Conservation (phyloP, 2,329 filamentous ascomycete genomes). For the Sphaerulina vaccinii region DNA sequence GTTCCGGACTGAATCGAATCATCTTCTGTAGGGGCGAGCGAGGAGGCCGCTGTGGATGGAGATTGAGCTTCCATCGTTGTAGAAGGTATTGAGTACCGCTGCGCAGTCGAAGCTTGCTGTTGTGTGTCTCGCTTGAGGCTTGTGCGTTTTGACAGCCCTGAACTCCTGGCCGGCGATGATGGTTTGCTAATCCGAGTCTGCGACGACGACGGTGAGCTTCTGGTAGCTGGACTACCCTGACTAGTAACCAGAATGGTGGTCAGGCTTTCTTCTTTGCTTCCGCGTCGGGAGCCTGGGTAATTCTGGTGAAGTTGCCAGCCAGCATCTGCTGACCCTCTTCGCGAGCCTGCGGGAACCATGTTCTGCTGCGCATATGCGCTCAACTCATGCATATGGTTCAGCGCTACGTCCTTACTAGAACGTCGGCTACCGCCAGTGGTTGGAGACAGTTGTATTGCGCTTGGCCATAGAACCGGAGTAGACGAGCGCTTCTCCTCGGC, state of each 20-base stretch:
- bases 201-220: conserved; percentile 27
- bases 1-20: conserved; percentile 20
- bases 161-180: conserved; percentile 21
- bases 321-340: conserved; percentile 39
- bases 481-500: conserved; percentile 30
- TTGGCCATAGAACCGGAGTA: conserved; percentile 26
- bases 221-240: conserved; percentile 29
- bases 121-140: conserved; percentile 23
- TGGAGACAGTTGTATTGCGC: conserved; percentile 27
- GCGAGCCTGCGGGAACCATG: conserved; percentile 29
- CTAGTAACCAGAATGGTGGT: conserved; percentile 39
- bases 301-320: conserved; percentile 35
- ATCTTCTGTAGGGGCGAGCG: conserved; percentile 33
- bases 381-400: conserved; percentile 37
- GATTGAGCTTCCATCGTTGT: conserved; percentile 33
- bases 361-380: conserved; percentile 33
- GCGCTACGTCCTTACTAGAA: conserved; percentile 40
- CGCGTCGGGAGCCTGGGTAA: conserved; percentile 34
- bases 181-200: conserved; percentile 20
- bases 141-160: conserved; percentile 17
- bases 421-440: conserved; percentile 31
- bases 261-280: conserved; percentile 39
- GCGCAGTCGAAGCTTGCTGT: conserved; percentile 4
- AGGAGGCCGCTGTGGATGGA: conserved; percentile 38
- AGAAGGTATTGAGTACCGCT: conserved; percentile 33